Evolutionary conservation across 176 grass and related monocot species (phyloP), one percentile per base, ranked within the genome.

Genomic region (Secale cereale): DNA sequence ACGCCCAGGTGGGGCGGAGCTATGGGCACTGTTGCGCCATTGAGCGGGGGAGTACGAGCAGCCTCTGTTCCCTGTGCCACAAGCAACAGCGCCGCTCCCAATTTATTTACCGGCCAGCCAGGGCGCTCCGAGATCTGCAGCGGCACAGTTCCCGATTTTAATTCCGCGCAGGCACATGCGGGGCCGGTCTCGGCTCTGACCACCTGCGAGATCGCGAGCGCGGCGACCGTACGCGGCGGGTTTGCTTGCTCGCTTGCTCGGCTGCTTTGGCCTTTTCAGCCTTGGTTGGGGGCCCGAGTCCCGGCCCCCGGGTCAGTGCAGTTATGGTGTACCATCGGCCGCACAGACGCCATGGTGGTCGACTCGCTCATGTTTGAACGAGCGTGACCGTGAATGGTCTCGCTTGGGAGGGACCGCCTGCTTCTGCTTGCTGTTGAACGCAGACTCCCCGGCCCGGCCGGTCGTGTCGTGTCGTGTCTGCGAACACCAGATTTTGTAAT

Each of bases 1-100:
- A 4, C 6, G 23, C 7, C 11, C 28, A 19, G 29, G 32, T 33
- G 8, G 12, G 3, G 8, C n/a, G n/a, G 31, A 10, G 59, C 25
- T n/a, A n/a, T n/a, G n/a, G 59, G 48, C 29, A 56, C 50, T n/a
- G 74, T 33, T 52, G 74, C 22, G 79, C 43, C 65, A 7, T 70
- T 17, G 79, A 57, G 54, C 19, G 41, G 41, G 12, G 9, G 15
- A 23, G 36, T 36, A 25, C 11, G 32, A 69, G 71, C 40, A 3
- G 5, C 16, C 57, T 4, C 8, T 84, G 59, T 84, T 89, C 69
- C 87, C 87, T 85, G 77, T 48, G 70, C 60, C 77, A 70, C 77
- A 85, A 81, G 82, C 78, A 89, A 85, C 77, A 77, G 61, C 61
- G 61, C 82, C 59, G 87, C 82, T 45, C 48, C 70, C 28, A 8